These are phyloP conservation scores for Phytophthora crassamura DNA, from an alignment of 352 stramenopile genomes.

Conservation along the genomic window DNA sequence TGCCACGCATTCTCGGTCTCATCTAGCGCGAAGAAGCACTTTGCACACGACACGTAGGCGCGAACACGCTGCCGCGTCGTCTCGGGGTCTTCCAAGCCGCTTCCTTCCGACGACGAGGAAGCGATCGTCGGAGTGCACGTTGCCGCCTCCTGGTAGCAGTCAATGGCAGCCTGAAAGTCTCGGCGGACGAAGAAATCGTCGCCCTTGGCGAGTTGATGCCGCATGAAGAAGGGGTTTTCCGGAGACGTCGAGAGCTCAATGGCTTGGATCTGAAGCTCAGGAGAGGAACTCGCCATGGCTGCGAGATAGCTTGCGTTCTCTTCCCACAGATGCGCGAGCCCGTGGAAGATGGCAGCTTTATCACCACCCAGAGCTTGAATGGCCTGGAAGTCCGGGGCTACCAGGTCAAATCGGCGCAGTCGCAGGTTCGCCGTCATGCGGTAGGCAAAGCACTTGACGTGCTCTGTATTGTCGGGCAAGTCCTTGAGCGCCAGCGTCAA, in stretches of 20 bases:
- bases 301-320: constrained; percentile 65
- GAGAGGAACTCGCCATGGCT: constrained; percentile 36
- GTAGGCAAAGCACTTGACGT: constrained; percentile 82
- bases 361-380: constrained; percentile 67
- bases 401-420: constrained; percentile 57
- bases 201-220: constrained; percentile 60
- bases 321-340: constrained; percentile 71
- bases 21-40: constrained; percentile 69
- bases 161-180: constrained; percentile 61
- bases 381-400: constrained; percentile 56
- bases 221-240: constrained; percentile 60
- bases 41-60: constrained; percentile 60
- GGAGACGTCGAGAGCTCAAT: constrained; percentile 40
- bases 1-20: constrained; percentile 53
- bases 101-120: constrained; percentile 22
- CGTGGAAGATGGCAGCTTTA: constrained; percentile 81
- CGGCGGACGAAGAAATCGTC: constrained; percentile 69
- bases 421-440: constrained; percentile 76
- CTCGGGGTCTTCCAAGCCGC: constrained; percentile 38
- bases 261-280: constrained; percentile 42
- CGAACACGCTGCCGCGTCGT: constrained; percentile 48
- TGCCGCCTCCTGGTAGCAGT: constrained; percentile 58
- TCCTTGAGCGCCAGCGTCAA: constrained; percentile 52
- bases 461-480: constrained; percentile 63
- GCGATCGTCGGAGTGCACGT: constrained; percentile 27